Evolutionary conservation across 2,329 filamentous ascomycete genomes (phyloP), one percentile per base, ranked within the genome.

Genomic region (Nothophaeocryptopus gaeumannii): DNA sequence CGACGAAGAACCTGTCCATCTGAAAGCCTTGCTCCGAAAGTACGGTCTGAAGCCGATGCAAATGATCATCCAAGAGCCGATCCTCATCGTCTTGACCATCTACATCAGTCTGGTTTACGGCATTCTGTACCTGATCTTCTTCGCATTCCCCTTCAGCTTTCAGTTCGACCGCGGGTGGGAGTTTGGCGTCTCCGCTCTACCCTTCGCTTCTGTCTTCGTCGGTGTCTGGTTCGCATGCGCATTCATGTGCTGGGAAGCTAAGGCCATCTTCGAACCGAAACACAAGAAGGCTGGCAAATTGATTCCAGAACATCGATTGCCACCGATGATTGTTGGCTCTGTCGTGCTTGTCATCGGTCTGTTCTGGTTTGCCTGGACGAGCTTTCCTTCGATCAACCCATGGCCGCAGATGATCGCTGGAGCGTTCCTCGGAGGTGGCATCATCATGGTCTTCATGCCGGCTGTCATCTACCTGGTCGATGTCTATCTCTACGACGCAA

Each of bases 21-120:
- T 86, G 84, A 5, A 78, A 8, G 45, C 48, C 51, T 89, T 51
- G 75, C 86, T 41, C 70, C 83, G 1, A 84, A 86, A 37, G 87
- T 89, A 79, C 47, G 86, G 1, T 38, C 77, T 9, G 85, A 76
- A 11, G 76, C 86, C 86, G 0, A 73, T 88, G 15, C 79, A 84
- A 58, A 60, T 64, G 61, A 74, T 90, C 5, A 74, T 90, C 7
- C 64, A 70, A 39, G 87, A 83, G 3, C 86, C 85, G 0, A 88
- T 89, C 49, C 86, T 83, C 67, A 82, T 87, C 62, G 75, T 86
- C 7, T 74, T 89, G 10, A 80, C 84, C 0, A 60, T 88, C 0
- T 88, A 88, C 61, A 81, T 83, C 2, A 80, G 77, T 43, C 87
- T 88, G 64, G 78, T 78, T 62, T 85, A 84, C 47, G 69, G 66